Evolutionary conservation across 2,329 filamentous ascomycete genomes (phyloP).

Genomic region (Cytospora schulzeri): DNA sequence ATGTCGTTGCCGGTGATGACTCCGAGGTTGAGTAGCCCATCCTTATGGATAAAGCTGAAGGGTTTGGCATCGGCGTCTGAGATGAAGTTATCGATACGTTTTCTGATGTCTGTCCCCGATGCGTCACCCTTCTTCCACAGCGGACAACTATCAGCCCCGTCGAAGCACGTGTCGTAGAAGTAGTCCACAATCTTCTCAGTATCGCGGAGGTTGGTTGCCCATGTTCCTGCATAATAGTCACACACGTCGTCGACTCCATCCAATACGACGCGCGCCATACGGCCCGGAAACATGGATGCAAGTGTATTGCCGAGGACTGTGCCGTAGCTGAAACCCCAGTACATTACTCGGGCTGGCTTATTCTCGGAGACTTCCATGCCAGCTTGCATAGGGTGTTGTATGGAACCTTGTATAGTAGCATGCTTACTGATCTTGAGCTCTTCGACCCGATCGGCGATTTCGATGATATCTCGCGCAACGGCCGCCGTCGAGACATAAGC

Average conservation of each 20-base stretch:
- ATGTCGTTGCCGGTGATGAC: constrained; percentile 40
- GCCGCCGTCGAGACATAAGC: constrained; percentile 41
- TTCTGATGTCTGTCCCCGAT: constrained; percentile 34
- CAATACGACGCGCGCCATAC: constrained; percentile 45
- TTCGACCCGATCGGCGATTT: constrained; percentile 45
- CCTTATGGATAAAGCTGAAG: constrained; percentile 24
- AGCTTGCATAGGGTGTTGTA: constrained; percentile 7
- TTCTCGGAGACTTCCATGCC: background rate
- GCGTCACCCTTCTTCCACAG: constrained; percentile 35
- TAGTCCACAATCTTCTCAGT: constrained; percentile 38
- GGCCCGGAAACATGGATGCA: constrained; percentile 45
- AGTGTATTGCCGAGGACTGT: constrained; percentile 48
- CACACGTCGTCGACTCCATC: constrained; percentile 42
- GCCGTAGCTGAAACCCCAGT: constrained; percentile 55
- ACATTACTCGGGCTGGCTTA: constrained; percentile 41
- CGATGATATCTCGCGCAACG: constrained; percentile 48
- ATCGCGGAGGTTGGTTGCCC: constrained; percentile 42
- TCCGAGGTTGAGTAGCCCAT: constrained; percentile 31
- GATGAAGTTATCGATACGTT: constrained; percentile 39
- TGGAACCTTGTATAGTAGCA: background rate
- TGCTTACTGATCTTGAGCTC: constrained; percentile 33
- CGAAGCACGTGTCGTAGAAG: constrained; percentile 43
- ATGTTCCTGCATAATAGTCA: constrained; percentile 39
- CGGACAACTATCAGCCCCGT: constrained; percentile 35
- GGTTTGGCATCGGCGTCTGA: constrained; percentile 35